Evolutionary conservation across 2,329 filamentous ascomycete species (phyloP), one percentile per base, ranked within the genome.

Genomic region (Phoma herbarum): DNA sequence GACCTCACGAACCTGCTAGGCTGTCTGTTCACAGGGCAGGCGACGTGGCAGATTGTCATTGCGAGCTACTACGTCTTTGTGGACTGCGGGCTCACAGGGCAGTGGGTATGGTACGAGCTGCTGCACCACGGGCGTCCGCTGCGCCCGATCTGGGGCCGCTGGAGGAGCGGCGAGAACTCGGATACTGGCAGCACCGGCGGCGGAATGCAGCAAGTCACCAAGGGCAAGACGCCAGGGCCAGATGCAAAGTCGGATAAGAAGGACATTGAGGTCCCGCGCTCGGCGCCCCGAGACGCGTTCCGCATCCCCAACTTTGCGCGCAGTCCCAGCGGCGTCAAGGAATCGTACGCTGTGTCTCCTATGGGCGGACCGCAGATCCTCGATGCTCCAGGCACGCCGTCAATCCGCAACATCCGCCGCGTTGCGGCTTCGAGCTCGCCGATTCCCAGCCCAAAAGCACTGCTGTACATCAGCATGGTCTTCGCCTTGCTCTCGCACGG

Each of bases 1-100:
- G 88, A 90, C 73, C 64, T 85, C 52, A 83, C 85, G 45, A 90
- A 90, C 52, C 75, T 90, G 20, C 67, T 88, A 3, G 88, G 88
- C 9, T 87, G 85, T 2, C 62, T 89, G 11, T 84, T 89, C 67
- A 88, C 87, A 7, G 79, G 83, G 22, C 88, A 90, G 71, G 88
- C 88, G 20, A 80, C 80, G 47, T 90, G 88, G 85, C 88, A 90
- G 78, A 81, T 89, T 39, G 82, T 88, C 9, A 82, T 90, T 47
- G 88, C 87, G 1, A 78, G 76, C 22, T 90, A 90, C 75, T 90
- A 90, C 70, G 86, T 88, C 48, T 83, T 84, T 25, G 88, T 90
- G 2, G 88, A 90, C 71, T 75, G 87, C 28, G 81, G 84, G 33
- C 77, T 90, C 26, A 85, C 88, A 8, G 77, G 80, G 33, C 88